phyloP scores from a whole-genome alignment of 176 grass and related monocot species.

The Saccharum officinarum region DNA sequence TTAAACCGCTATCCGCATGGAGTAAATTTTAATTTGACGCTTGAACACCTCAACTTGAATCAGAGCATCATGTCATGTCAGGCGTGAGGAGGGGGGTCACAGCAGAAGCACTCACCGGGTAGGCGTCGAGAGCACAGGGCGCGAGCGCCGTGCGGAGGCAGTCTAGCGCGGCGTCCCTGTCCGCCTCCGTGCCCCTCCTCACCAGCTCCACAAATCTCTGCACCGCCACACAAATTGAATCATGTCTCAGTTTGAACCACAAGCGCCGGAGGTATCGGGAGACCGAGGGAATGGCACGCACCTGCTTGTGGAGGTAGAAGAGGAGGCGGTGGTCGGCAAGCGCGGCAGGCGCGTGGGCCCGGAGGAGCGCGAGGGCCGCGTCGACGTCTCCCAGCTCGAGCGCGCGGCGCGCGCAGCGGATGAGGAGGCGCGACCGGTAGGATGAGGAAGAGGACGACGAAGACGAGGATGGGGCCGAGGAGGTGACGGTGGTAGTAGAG shows the following conservation, averaged over 20 bases:
- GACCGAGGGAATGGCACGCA: constrained; percentile 16
- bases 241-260: not conserved
- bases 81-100: not conserved
- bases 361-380: constrained; percentile 69
- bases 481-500: constrained; percentile 36
- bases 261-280: not conserved
- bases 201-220: constrained; percentile 97
- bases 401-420: constrained; percentile 51
- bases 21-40: not conserved
- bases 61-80: not conserved
- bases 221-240: not conserved
- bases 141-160: constrained; percentile 81
- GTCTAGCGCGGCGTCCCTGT: constrained; percentile 63
- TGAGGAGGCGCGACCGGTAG: constrained; percentile 63
- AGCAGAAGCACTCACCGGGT: constrained; percentile 65
- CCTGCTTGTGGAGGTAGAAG: constrained; percentile 95
- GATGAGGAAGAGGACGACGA: constrained; percentile 32
- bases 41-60: not conserved
- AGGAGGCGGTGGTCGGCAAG: constrained; percentile 86
- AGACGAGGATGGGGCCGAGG: constrained; percentile 25
- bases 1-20: not conserved
- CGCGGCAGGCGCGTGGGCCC: constrained; percentile 57
- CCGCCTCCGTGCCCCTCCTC: constrained; percentile 71
- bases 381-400: constrained; percentile 83
- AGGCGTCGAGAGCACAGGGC: constrained; percentile 90